A percentile compares a stretch with the other conserved stretches of the same genome.
These are phyloP conservation scores for Eutypella sp. DNA, from an alignment of 2,329 filamentous ascomycete species.

Conservation along the genomic window DNA sequence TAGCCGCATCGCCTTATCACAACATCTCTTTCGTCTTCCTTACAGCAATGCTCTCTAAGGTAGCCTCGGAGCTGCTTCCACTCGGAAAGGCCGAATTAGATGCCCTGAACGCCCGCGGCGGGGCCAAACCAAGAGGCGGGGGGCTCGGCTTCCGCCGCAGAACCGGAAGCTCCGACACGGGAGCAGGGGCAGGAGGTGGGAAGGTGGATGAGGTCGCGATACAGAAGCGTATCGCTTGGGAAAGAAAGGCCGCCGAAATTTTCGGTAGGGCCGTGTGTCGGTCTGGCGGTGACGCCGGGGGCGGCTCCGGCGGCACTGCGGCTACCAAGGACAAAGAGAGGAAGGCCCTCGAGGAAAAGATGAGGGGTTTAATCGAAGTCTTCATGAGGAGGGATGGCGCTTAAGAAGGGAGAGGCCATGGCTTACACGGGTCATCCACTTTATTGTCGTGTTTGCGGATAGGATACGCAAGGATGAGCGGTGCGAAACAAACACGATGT, in stretches of 20 bases:
- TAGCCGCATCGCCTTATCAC: slow-evolving; percentile 68
- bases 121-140: slow-evolving; percentile 30
- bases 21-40: slow-evolving; percentile 89
- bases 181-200: not conserved
- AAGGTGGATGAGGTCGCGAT: slow-evolving; percentile 38
- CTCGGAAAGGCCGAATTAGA: slow-evolving; percentile 34
- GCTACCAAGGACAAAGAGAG: slow-evolving; percentile 47
- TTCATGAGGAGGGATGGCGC: slow-evolving; percentile 48
- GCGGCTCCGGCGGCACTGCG: slow-evolving; percentile 26
- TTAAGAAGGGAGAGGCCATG: slow-evolving; percentile 1
- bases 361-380: slow-evolving; percentile 62
- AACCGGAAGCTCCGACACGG: slow-evolving; percentile 15
- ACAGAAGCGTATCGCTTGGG: slow-evolving; percentile 53
- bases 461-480: too few relatives aligned
- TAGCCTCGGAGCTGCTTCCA: slow-evolving; percentile 44
- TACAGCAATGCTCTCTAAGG: slow-evolving; percentile 64
- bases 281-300: slow-evolving; percentile 16
- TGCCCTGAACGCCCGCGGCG: slow-evolving; percentile 21
- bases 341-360: slow-evolving; percentile 57
- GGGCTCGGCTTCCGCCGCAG: slow-evolving; percentile 42
- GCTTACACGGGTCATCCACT: too few relatives aligned
- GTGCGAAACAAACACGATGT: too few relatives aligned
- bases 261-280: slow-evolving; percentile 63
- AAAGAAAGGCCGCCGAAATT: slow-evolving; percentile 58
- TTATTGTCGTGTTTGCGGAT: too few relatives aligned